phyloP scores from a whole-genome alignment of 1,139 yeast genomes.

The Yamadazyma conglobata region DNA sequence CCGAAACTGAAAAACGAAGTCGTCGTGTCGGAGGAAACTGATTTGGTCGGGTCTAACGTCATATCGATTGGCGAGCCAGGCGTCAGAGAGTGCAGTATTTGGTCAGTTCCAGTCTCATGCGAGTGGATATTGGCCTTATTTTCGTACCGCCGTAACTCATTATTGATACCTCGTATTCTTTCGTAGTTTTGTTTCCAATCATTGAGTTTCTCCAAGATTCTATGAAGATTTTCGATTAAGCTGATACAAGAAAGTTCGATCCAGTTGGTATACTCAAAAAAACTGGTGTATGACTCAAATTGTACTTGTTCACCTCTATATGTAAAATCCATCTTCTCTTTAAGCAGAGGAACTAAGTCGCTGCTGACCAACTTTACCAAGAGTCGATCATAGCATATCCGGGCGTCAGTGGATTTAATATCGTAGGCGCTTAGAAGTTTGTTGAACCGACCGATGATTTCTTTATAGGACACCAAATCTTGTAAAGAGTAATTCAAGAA shows the following conservation, averaged over 20 bases:
- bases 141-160: conserved; percentile 29
- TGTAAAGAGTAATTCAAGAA: conserved; percentile 52
- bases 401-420: conserved; percentile 43
- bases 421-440: conserved; percentile 43
- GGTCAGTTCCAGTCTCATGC: conserved; percentile 5
- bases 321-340: conserved; percentile 7
- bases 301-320: conserved; percentile 14
- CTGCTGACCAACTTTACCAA: conserved; percentile 16
- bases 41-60: conserved; percentile 1
- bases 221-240: conserved; percentile 37
- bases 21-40: background rate
- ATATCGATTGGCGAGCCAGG: conserved; percentile 3
- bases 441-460: conserved; percentile 33
- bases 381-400: conserved; percentile 20
- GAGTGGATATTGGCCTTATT: conserved; percentile 12
- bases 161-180: conserved; percentile 26
- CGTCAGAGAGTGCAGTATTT: too few species aligned
- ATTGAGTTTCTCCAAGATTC: conserved; percentile 35
- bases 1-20: conserved; percentile 31
- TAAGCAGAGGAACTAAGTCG: conserved; percentile 7
- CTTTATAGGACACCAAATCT: conserved; percentile 40
- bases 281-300: conserved; percentile 16
- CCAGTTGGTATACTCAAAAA: conserved; percentile 25
- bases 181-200: conserved; percentile 50
- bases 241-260: conserved; percentile 31